Evolutionary conservation across 805 yeast species (phyloP).

Genomic region (Metschnikowia baotianmanensis): DNA sequence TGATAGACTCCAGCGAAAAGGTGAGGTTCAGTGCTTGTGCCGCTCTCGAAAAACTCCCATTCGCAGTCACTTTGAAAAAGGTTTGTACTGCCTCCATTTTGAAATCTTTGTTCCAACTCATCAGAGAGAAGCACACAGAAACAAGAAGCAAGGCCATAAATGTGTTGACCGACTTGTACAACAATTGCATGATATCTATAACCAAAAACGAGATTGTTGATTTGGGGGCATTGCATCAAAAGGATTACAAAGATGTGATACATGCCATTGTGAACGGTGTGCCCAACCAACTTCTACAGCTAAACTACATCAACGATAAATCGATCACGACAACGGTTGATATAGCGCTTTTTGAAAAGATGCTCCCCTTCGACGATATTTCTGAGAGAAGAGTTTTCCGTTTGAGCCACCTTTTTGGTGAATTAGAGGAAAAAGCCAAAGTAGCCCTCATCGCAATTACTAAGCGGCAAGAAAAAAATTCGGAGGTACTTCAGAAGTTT

Average conservation of each 20-base stretch:
- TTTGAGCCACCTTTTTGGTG: slow-evolving; percentile 46
- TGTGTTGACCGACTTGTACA: slow-evolving; percentile 54
- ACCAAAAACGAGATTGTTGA: slow-evolving; percentile 22
- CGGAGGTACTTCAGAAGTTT: slow-evolving; percentile 49
- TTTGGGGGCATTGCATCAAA: slow-evolving; percentile 28
- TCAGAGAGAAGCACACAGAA: slow-evolving; percentile 66
- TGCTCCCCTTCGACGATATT: slow-evolving; percentile 53
- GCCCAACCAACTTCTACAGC: slow-evolving; percentile 63
- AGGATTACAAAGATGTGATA: slow-evolving; percentile 27
- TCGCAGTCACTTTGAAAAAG: slow-evolving; percentile 45
- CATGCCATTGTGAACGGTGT: slow-evolving; percentile 42
- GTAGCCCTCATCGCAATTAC: slow-evolving; percentile 67
- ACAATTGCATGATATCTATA: slow-evolving; percentile 37
- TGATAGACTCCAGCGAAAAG: slow-evolving; percentile 71
- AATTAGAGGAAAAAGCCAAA: slow-evolving; percentile 55
- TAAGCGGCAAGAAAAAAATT: slow-evolving; percentile 62
- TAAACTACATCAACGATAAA: slow-evolving; percentile 72
- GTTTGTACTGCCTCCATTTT: slow-evolving; percentile 49
- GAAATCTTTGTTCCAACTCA: slow-evolving; percentile 55
- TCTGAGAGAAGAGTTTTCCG: slow-evolving; percentile 50
- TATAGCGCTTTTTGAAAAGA: slow-evolving; percentile 51
- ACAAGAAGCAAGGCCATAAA: slow-evolving; percentile 61
- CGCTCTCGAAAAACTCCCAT: slow-evolving; percentile 47
- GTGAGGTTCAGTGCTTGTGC: slow-evolving; percentile 64
- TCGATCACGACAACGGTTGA: slow-evolving; percentile 68